Evolutionary conservation across 2,329 filamentous ascomycete genomes (phyloP).

Genomic region (Sclerotinia borealis): DNA sequence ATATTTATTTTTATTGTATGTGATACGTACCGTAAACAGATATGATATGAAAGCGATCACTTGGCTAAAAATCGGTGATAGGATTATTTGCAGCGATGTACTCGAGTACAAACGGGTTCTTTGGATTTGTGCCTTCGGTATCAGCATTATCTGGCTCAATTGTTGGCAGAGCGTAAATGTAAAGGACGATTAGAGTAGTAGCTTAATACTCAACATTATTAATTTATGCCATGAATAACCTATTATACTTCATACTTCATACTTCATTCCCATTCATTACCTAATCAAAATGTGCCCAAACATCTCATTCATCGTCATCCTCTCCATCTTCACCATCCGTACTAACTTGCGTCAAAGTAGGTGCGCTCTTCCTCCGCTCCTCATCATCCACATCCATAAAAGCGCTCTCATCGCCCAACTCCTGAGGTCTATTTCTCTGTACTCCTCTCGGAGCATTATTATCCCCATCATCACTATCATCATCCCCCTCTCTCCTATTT

Average conservation of each 20-base stretch:
- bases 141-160: no score
- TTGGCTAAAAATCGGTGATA: no score
- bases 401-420: background rate
- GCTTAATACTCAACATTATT: background rate
- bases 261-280: no score
- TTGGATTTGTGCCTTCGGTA: no score
- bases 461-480: constrained; percentile 39
- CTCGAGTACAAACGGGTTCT: no score
- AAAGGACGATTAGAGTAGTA: background rate
- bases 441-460: background rate
- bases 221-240: background rate
- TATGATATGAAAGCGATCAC: no score
- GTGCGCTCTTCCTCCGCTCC: background rate
- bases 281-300: background rate
- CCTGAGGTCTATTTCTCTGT: background rate
- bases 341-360: no score
- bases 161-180: no score
- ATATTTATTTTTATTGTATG: no score
- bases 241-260: background rate
- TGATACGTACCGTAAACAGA: no score
- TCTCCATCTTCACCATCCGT: background rate
- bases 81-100: no score
- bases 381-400: constrained; percentile 5
- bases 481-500: constrained; percentile 38
- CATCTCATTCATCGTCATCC: background rate